Conservation (phyloP, 495 filamentous ascomycete species). For the Cairneyella variabilis region DNA sequence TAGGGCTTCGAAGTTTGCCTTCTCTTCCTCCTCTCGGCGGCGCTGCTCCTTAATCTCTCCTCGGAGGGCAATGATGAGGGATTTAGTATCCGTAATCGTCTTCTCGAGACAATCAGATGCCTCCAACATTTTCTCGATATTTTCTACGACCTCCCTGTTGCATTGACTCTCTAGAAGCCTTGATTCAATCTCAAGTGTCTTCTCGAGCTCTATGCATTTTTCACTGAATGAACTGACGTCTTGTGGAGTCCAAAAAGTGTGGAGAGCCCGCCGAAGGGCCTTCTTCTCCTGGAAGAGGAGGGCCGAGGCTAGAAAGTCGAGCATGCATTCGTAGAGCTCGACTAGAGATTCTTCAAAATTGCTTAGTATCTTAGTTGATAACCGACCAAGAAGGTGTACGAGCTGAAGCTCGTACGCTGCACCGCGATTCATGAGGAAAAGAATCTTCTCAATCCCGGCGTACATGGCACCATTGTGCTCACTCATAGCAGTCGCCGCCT, state of each 20-base stretch:
- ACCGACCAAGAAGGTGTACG: neutral
- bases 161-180: neutral
- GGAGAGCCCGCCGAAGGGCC: neutral
- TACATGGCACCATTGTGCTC: neutral
- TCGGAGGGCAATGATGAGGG: neutral
- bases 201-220: neutral
- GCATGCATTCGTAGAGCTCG: neutral
- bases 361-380: neutral
- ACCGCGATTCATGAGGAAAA: neutral
- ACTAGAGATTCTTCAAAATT: neutral
- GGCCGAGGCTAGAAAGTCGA: neutral
- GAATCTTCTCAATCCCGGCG: neutral
- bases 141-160: neutral
- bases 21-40: neutral
- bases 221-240: neutral
- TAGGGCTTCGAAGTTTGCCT: neutral
- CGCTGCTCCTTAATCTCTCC: neutral
- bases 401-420: neutral
- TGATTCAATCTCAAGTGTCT: neutral
- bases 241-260: neutral
- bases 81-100: neutral
- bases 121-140: neutral
- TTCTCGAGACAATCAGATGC: conserved; percentile 1
- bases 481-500: neutral
- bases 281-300: neutral